Base-by-base conservation (phyloP, 1,284 basidiomycete genomes). In the Polyporus tsugae region DNA sequence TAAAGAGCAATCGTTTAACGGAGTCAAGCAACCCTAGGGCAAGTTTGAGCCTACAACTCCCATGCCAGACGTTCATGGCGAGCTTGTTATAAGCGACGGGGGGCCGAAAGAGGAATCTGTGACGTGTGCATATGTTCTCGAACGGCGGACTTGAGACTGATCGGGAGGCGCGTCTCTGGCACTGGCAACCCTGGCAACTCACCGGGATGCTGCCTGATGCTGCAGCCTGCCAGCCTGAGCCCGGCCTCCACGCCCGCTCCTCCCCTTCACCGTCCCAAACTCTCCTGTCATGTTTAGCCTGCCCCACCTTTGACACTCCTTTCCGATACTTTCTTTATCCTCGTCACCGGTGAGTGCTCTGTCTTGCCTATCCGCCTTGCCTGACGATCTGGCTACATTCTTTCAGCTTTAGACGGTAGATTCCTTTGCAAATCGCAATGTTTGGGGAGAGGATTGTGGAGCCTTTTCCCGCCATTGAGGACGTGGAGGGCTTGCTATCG, bases 391-490 rank as follows among this genome's bases (percentile, higher is more conserved):
- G 25, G 17, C 13, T 19, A 22, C 58, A 13, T 4, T 39, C n/a
- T 7, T 7, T 60, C 36, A 41, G 58, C 58, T 17, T 22, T 41
- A 41, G 36, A 6, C 52, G 52, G 52, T 36, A 44, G 36, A 52
- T 49, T 63, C 19, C 42, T 25, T 25, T 41, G 22, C 58, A 60
- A 22, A 38, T 22, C 35, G 55, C 36, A 36, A 74, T 73, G 71
- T 60, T 74, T 35, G 73, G 73, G 36, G 71, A 71, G 57, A 70
- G 61, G 44, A 74, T 74, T 19, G 53, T 74, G 33, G 67, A 74
- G 19, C 63, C 68, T 11, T 70, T 66, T 39, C 42, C 63, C 9
- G 66, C 68, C 13, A 10, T 67, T 4, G 66, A 68, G 29, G 49
- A 69, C 11, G 19, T 60, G 35, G 49, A 66, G 15, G 46, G 39